Percentiles rank a stretch among this genome's conserved stretches.
These are phyloP conservation scores for Colletotrichum gigasporum DNA, from an alignment of 2,329 filamentous ascomycete genomes.

Conservation along the genomic window DNA sequence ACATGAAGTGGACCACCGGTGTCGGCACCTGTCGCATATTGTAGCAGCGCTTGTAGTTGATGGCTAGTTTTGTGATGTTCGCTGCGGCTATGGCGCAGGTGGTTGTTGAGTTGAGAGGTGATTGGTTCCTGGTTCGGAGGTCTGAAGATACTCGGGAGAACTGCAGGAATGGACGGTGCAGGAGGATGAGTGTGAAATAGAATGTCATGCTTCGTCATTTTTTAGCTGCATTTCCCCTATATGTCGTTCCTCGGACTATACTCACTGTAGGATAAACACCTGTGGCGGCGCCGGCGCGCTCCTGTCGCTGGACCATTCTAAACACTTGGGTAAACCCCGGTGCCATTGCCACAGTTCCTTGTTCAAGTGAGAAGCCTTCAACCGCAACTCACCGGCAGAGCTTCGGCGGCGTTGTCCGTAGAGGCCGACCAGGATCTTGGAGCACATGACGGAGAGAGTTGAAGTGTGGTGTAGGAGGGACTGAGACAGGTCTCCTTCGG, in stretches of 20 bases:
- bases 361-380: neutral
- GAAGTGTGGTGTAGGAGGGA: neutral
- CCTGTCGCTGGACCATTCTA: neutral
- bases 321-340: neutral
- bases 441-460: neutral
- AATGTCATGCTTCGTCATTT: neutral
- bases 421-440: neutral
- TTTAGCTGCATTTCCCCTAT: neutral
- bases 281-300: neutral
- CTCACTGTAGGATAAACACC: slow-evolving; percentile 16
- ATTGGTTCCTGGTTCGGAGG: neutral
- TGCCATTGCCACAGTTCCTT: slow-evolving; percentile 9
- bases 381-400: neutral
- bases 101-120: neutral
- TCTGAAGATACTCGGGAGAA: neutral
- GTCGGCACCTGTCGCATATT: slow-evolving; percentile 12
- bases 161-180: slow-evolving; percentile 15
- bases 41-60: neutral
- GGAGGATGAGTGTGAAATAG: slow-evolving; percentile 10
- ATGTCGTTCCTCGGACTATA: neutral
- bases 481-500: neutral
- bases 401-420: neutral
- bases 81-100: neutral
- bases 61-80: neutral
- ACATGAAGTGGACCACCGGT: slow-evolving; percentile 10